These are phyloP conservation scores for Psilocybe sp. DNA, from an alignment of 768 basidiomycete species.

Conservation along the genomic window DNA sequence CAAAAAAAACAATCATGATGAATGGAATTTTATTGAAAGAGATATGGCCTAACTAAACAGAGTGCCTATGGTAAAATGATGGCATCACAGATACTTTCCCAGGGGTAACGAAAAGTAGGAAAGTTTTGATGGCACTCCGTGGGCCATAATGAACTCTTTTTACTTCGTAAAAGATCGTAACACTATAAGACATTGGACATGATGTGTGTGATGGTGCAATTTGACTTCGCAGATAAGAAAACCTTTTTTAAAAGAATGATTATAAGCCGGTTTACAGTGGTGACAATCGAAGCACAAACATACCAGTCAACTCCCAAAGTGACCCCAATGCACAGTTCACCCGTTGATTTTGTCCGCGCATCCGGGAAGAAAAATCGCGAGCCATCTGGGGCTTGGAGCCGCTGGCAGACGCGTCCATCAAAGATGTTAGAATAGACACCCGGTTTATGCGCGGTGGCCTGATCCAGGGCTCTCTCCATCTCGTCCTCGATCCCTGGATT, in stretches of 20 bases:
- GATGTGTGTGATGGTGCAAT: constrained; percentile 33
- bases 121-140: no score
- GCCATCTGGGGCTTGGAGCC: constrained; percentile 22
- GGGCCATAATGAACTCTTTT: no score
- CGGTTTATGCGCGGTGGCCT: background rate
- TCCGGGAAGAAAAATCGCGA: constrained; percentile 23
- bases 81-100: no score
- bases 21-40: no score
- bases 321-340: constrained; percentile 26
- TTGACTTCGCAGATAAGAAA: constrained; percentile 31
- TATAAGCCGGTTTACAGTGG: no score
- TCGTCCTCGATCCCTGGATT: constrained; percentile 22
- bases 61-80: no score
- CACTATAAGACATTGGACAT: constrained; percentile 27
- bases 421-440: constrained; percentile 23
- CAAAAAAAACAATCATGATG: no score
- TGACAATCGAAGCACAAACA: constrained; percentile 4
- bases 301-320: constrained; percentile 30
- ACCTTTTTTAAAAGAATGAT: constrained; percentile 21
- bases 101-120: no score
- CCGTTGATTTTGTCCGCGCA: constrained; percentile 8
- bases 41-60: no score
- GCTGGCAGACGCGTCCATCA: constrained; percentile 22
- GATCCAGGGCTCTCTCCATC: constrained; percentile 14
- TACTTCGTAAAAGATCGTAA: no score